Conservation (phyloP, 805 yeast genomes). For the Wickerhamomyces mucosus region DNA sequence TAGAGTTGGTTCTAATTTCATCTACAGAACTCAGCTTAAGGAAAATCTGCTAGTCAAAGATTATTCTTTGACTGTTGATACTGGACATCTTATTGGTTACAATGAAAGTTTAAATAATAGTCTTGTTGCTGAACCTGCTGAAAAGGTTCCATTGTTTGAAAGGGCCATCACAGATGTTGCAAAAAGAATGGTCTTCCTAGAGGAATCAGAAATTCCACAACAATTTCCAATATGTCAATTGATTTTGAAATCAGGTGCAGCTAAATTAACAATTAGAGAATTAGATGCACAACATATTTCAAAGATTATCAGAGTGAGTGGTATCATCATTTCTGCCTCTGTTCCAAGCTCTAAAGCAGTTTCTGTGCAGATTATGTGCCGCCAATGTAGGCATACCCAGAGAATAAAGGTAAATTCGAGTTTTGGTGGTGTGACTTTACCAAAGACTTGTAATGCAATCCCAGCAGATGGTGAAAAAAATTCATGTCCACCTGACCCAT, state of each 20-base stretch:
- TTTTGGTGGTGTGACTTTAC: slow-evolving; percentile 61
- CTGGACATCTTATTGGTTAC: slow-evolving; percentile 79
- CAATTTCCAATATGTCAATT: slow-evolving; percentile 79
- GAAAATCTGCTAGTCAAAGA: slow-evolving; percentile 75
- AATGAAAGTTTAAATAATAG: slow-evolving; percentile 84
- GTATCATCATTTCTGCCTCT: slow-evolving; percentile 87
- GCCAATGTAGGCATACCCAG: slow-evolving; percentile 77
- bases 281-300: slow-evolving; percentile 83
- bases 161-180: slow-evolving; percentile 81
- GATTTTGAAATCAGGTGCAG: slow-evolving; percentile 63
- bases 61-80: slow-evolving; percentile 62
- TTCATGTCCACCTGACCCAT: slow-evolving; percentile 87
- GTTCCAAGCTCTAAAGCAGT: slow-evolving; percentile 86
- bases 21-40: slow-evolving; percentile 85
- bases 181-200: slow-evolving; percentile 42
- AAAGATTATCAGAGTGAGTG: slow-evolving; percentile 83
- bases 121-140: slow-evolving; percentile 78
- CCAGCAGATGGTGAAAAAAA: slow-evolving; percentile 41
- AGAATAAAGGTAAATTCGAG: slow-evolving; percentile 53
- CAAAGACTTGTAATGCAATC: slow-evolving; percentile 55
- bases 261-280: slow-evolving; percentile 65
- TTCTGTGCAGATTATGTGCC: slow-evolving; percentile 72
- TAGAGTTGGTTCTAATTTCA: slow-evolving; percentile 70
- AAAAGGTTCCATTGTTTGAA: slow-evolving; percentile 80
- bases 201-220: slow-evolving; percentile 36